phyloP scores from a whole-genome alignment of 371 early-diverging fungal species.

The Mucor irregularis region DNA sequence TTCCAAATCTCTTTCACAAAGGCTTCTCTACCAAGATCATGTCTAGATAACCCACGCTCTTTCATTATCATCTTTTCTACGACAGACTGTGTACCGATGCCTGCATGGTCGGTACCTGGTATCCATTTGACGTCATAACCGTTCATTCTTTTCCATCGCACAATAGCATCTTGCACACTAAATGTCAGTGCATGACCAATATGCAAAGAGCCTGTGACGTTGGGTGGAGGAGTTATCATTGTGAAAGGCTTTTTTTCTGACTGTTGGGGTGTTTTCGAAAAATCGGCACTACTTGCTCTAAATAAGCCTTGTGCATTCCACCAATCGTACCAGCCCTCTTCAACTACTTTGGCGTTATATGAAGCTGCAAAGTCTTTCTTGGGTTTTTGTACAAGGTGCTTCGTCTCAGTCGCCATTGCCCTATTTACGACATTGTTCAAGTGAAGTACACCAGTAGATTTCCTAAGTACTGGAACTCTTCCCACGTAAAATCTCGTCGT shows the following conservation, averaged over 20 bases:
- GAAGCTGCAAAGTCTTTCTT: slow-evolving; percentile 26
- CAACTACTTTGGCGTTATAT: slow-evolving; percentile 49
- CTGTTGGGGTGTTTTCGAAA: background rate
- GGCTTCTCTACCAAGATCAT: slow-evolving; percentile 76
- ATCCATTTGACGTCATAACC: slow-evolving; percentile 86
- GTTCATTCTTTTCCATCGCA: slow-evolving; percentile 87
- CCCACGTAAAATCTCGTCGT: no score
- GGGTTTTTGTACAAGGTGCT: no score
- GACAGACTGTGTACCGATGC: slow-evolving; percentile 96
- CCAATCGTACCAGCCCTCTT: slow-evolving; percentile 74
- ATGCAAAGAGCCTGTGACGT: slow-evolving; percentile 96
- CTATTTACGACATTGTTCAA: no score
- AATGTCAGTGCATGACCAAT: slow-evolving; percentile 95
- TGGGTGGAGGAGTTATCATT: slow-evolving; percentile 96
- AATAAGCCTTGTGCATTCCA: slow-evolving; percentile 62
- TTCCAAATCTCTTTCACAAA: slow-evolving; percentile 88
- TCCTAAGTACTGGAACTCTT: no score
- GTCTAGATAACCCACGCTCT: slow-evolving; percentile 53
- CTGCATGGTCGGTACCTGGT: slow-evolving; percentile 98
- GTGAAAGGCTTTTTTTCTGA: slow-evolving; percentile 43
- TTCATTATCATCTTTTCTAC: slow-evolving; percentile 89
- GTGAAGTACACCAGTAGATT: no score
- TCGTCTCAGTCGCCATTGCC: no score
- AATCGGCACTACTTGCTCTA: slow-evolving; percentile 25
- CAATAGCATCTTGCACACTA: slow-evolving; percentile 86